Evolutionary conservation across 1,284 basidiomycete genomes (phyloP).

Genomic region (Ustilago esculenta): DNA sequence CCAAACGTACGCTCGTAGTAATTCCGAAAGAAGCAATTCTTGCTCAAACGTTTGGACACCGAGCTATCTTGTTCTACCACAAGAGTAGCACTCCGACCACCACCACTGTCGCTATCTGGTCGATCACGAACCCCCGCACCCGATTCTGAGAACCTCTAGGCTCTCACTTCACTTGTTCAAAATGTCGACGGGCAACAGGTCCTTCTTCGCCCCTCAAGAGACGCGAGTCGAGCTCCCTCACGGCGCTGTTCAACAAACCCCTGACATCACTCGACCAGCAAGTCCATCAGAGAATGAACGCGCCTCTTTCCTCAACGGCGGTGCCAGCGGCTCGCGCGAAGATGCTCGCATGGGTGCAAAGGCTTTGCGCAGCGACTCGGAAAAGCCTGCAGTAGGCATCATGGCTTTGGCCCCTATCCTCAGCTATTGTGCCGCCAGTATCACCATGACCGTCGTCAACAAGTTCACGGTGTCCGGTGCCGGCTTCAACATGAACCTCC

Average conservation of each 20-base stretch:
- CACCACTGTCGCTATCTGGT: not conserved
- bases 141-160: too few species aligned
- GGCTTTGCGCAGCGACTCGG: slow-evolving; percentile 21
- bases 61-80: not conserved
- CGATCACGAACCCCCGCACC: not conserved
- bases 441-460: slow-evolving; percentile 97
- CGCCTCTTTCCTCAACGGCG: slow-evolving; percentile 40
- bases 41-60: not conserved
- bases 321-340: slow-evolving; percentile 23
- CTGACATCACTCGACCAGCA: slow-evolving; percentile 39
- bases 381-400: slow-evolving; percentile 41
- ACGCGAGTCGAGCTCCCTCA: slow-evolving; percentile 42
- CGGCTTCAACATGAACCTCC: slow-evolving; percentile 95
- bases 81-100: slow-evolving; percentile 13
- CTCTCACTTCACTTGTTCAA: not conserved
- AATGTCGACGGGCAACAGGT: slow-evolving; percentile 45
- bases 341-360: slow-evolving; percentile 49
- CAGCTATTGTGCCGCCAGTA: slow-evolving; percentile 92
- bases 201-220: slow-evolving; percentile 49
- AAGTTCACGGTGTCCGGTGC: slow-evolving; percentile 97
- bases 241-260: slow-evolving; percentile 30
- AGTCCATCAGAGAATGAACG: slow-evolving; percentile 49
- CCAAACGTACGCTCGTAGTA: too few species aligned
- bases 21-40: too few species aligned
- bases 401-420: slow-evolving; percentile 77